Evolutionary conservation across 805 yeast genomes (phyloP).

Genomic region (Candida xyloterini): DNA sequence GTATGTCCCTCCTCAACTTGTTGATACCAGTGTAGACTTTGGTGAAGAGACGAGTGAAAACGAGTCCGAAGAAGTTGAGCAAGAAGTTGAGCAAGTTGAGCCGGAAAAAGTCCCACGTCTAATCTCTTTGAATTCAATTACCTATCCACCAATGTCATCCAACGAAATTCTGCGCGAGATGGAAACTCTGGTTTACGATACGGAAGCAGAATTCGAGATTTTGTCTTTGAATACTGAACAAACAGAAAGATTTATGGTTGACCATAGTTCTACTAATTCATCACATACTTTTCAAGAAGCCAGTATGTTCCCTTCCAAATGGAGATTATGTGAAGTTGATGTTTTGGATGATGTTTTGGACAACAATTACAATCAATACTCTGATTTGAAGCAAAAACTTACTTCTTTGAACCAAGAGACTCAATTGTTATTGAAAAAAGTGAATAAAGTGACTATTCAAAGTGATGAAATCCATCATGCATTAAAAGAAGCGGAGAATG

Average conservation of each 20-base stretch:
- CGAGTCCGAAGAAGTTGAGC: neutral
- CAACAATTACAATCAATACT: neutral
- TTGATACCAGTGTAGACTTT: neutral
- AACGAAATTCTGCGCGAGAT: constrained; percentile 24
- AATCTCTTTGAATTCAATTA: constrained; percentile 19
- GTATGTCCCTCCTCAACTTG: neutral
- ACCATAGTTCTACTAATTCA: constrained; percentile 20
- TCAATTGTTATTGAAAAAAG: neutral
- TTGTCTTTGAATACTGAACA: constrained; percentile 22
- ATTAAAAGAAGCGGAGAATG: constrained; percentile 1
- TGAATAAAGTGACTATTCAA: neutral
- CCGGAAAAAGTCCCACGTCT: constrained; percentile 22
- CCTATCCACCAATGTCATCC: constrained; percentile 22
- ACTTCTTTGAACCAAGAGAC: neutral
- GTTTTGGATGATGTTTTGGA: constrained; percentile 18
- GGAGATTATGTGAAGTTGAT: constrained; percentile 32
- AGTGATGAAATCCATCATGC: neutral
- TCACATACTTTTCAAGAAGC: constrained; percentile 25
- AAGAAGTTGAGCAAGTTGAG: neutral
- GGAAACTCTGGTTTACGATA: constrained; percentile 29
- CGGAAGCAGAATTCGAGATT: constrained; percentile 30
- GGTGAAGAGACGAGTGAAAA: too few relatives aligned
- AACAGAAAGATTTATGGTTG: constrained; percentile 23
- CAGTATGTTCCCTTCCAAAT: constrained; percentile 23
- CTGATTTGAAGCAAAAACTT: neutral